A percentile compares a stretch with the other conserved stretches of the same genome.
Evolutionary conservation across 352 stramenopile species (phyloP).

Genomic region (Phytopythium boreale): DNA sequence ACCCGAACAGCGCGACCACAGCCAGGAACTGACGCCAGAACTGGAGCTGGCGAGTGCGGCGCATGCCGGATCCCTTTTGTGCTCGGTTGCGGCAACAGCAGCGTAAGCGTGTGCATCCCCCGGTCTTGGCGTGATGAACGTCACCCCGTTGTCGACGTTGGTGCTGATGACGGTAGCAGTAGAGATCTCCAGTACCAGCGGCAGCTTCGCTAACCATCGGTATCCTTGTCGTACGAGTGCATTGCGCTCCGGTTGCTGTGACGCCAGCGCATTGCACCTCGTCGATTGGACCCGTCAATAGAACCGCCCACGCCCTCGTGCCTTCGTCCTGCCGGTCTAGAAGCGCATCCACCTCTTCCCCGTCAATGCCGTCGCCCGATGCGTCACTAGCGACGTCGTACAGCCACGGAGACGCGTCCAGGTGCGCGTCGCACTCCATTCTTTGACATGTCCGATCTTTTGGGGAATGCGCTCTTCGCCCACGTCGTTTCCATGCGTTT

Average conservation of each 20-base stretch:
- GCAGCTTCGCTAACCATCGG: background rate
- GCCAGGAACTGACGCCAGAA: background rate
- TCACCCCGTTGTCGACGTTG: background rate
- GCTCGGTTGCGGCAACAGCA: background rate
- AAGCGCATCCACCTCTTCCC: background rate
- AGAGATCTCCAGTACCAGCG: background rate
- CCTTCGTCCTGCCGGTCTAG: background rate
- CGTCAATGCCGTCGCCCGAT: background rate
- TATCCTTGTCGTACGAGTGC: slow-evolving; percentile 13
- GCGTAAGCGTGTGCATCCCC: background rate
- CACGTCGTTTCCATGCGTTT: slow-evolving; percentile 3
- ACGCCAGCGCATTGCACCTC: slow-evolving; percentile 12
- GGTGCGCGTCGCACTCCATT: background rate
- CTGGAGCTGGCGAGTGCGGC: no score
- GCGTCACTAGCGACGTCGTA: slow-evolving; percentile 8
- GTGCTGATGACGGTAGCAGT: slow-evolving; percentile 12
- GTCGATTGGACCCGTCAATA: background rate
- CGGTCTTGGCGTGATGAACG: background rate
- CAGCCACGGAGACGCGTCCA: slow-evolving; percentile 11
- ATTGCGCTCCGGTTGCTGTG: slow-evolving; percentile 2
- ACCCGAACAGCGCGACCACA: background rate
- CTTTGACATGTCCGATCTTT: background rate
- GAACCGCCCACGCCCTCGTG: background rate
- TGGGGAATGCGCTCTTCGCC: background rate
- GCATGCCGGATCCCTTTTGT: background rate